Percentiles rank a stretch among this genome's conserved stretches.
Conservation (phyloP, 176 grass and related monocot species). For the Dactylis glomerata region DNA sequence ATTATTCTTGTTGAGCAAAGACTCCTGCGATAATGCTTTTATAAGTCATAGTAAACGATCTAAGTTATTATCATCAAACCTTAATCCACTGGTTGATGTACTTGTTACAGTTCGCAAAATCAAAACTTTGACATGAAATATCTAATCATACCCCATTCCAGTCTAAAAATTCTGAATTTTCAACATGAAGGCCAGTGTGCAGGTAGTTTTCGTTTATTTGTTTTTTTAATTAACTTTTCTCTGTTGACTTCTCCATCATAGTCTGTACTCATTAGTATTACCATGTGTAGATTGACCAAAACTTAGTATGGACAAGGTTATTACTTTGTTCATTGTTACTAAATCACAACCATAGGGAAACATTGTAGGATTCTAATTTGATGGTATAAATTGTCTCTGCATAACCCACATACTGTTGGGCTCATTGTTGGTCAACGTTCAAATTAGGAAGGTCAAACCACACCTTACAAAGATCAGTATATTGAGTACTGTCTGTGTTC, state of each 20-base stretch:
- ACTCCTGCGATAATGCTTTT: neutral
- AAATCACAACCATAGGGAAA: neutral
- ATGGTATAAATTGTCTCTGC: neutral
- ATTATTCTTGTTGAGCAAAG: neutral
- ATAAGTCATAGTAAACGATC: neutral
- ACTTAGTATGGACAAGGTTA: neutral
- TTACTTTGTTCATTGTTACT: no score
- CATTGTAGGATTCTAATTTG: neutral
- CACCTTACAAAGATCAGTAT: neutral
- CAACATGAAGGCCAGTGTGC: conserved; percentile 3
- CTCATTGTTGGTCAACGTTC: neutral
- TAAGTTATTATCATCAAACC: neutral
- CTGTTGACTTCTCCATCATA: no score
- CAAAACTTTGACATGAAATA: neutral
- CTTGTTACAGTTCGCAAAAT: neutral
- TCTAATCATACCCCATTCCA: neutral
- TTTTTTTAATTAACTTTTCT: neutral
- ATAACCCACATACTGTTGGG: neutral
- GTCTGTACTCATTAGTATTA: no score
- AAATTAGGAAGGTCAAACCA: neutral
- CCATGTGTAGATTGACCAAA: conserved; percentile 1
- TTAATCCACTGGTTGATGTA: conserved; percentile 1
- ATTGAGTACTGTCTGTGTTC: neutral
- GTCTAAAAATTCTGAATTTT: neutral
- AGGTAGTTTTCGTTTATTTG: neutral